phyloP scores from a whole-genome alignment of 208 protist genomes.

The Trichomonas gallinae region DNA sequence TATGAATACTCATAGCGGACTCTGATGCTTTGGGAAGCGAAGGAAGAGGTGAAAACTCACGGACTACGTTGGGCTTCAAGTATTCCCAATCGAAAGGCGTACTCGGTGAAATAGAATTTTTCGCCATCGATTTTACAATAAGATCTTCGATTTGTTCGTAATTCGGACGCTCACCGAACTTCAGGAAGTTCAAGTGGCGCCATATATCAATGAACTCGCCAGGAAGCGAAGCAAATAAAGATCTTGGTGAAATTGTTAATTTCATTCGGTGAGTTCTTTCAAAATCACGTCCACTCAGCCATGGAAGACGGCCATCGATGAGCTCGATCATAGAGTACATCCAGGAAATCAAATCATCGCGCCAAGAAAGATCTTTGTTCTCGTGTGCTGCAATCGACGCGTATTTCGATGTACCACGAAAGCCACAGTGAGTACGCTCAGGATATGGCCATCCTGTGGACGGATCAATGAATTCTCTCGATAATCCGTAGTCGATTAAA shows the following conservation, averaged over 20 bases:
- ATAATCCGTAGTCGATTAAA: neutral
- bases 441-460: neutral
- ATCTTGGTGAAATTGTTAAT: neutral
- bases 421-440: neutral
- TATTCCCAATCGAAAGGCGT: neutral
- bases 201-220: neutral
- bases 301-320: neutral
- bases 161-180: neutral
- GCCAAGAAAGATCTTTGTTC: neutral
- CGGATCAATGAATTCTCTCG: neutral
- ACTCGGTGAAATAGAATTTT: neutral
- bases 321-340: neutral
- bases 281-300: neutral
- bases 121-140: neutral
- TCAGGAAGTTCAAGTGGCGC: neutral
- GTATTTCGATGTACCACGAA: neutral
- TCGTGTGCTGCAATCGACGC: neutral
- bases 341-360: neutral
- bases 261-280: neutral
- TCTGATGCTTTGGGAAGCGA: neutral
- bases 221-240: neutral
- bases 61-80: neutral
- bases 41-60: no score
- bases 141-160: neutral
- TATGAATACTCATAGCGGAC: neutral